These are phyloP conservation scores for Pestalotiopsis sp. DNA, from an alignment of 2,329 filamentous ascomycete species.

Conservation along the genomic window DNA sequence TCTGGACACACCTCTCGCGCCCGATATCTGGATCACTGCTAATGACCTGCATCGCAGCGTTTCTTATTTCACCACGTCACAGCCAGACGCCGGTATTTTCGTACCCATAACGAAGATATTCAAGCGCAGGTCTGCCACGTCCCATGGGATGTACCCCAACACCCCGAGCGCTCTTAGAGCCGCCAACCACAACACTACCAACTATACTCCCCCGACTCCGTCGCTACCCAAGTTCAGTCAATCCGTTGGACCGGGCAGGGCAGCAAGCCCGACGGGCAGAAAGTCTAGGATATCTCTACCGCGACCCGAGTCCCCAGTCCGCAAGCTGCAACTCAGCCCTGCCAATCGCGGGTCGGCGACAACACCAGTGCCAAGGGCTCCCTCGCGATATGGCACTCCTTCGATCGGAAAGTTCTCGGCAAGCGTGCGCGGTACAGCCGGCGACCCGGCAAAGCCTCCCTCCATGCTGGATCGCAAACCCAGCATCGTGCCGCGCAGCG, in stretches of 20 bases:
- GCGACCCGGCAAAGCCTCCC: conserved; percentile 63
- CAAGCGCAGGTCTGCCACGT: conserved; percentile 62
- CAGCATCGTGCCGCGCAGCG: conserved; percentile 59
- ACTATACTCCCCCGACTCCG: conserved; percentile 66
- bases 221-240: conserved; percentile 82
- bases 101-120: conserved; percentile 81
- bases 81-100: conserved; percentile 88
- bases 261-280: conserved; percentile 73
- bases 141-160: conserved; percentile 56
- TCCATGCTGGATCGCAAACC: conserved; percentile 51
- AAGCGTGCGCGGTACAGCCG: conserved; percentile 63
- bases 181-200: conserved; percentile 59
- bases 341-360: conserved; percentile 60
- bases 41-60: conserved; percentile 44
- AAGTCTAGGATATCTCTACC: conserved; percentile 77
- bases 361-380: conserved; percentile 51
- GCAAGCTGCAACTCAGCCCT: conserved; percentile 67
- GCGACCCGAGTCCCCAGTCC: conserved; percentile 84
- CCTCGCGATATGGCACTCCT: conserved; percentile 66
- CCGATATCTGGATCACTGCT: conserved; percentile 14
- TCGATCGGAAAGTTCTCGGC: conserved; percentile 65
- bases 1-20: not conserved
- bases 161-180: conserved; percentile 67
- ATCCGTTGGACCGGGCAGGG: conserved; percentile 77
- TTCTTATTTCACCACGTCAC: conserved; percentile 79